Base-by-base conservation (phyloP, 495 filamentous ascomycete genomes). In the Penicillium canescens region DNA sequence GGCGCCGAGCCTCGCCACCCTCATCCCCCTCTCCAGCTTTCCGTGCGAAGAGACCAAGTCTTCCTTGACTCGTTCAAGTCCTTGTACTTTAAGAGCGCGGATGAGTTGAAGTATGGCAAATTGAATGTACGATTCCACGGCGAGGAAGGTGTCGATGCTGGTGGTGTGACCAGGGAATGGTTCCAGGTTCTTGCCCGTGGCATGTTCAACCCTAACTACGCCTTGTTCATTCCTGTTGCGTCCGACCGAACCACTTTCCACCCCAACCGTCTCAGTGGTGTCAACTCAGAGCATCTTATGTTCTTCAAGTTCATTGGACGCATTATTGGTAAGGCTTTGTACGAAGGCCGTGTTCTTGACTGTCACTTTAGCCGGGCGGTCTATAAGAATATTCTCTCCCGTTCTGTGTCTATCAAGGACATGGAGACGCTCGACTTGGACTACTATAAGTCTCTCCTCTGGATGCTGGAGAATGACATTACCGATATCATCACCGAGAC, bases 251-350 rank as follows among this genome's bases (percentile, higher is more conserved):
- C 94, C 3, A 99, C 94, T 1, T 99, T 99, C 86, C 94, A 99
- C 73, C 94, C 94, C 16, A 98, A 96, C 70, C 89, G 86, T 60
- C 77, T 93, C 54, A 97, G 92, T 73, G 85, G 83, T 37, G 83
- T 99, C 82, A 99, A 99, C 65, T 84, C 87, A 10, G 92, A 99
- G 72, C 94, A 99, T 78, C 72, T 97, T 53, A 85, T 88, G 80
- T 99, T 96, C 84, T 99, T 99, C 86, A 96, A 96, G 66, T 99
- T 99, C 77, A 98, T 98, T 61, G 94, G 94, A 21, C 89, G 94
- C 28, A 92, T 99, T 65, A 98, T 99, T 65, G 94, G 94, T 66
- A 99, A 99, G 74, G 95, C 94, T 31, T 82, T 99, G 43, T 99
- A 97, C 71, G 95, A 99, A 72, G 88, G 89, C 26, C 91, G 94